A percentile compares a stretch with the other conserved stretches of the same genome.
phyloP scores from a whole-genome alignment of 2,329 filamentous ascomycete genomes.

The Lachnellula occidentalis region DNA sequence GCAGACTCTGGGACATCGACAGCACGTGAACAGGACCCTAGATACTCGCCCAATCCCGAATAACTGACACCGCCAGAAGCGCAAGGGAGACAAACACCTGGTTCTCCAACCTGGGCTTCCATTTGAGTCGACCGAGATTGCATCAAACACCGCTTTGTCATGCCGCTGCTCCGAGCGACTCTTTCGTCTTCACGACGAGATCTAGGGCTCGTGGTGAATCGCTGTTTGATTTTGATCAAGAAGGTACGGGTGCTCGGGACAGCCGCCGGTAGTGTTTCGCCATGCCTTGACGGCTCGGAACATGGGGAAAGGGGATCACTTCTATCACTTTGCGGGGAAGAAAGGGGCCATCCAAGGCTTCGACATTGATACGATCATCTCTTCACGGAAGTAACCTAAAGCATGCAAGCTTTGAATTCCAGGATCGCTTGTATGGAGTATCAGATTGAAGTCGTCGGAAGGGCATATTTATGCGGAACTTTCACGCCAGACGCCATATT shows the following conservation, averaged over 20 bases:
- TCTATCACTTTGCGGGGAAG: slow-evolving; percentile 17
- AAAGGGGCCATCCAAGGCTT: slow-evolving; percentile 5
- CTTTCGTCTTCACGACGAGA: background rate
- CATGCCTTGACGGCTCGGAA: slow-evolving; percentile 12
- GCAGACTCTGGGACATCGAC: background rate
- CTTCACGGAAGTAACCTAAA: slow-evolving; percentile 3
- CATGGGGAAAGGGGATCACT: slow-evolving; percentile 7
- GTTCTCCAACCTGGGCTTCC: background rate
- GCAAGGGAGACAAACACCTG: background rate
- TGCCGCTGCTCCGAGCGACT: slow-evolving; percentile 5
- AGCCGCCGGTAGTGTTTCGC: slow-evolving; percentile 9
- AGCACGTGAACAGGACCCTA: background rate
- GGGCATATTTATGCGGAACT: slow-evolving; percentile 9
- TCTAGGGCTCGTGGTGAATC: slow-evolving; percentile 1
- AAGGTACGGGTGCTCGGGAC: slow-evolving; percentile 17
- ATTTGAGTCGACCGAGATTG: slow-evolving; percentile 6
- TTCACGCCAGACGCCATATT: slow-evolving; percentile 13
- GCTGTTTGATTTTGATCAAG: slow-evolving; percentile 5
- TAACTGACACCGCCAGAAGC: background rate
- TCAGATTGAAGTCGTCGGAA: slow-evolving; percentile 21
- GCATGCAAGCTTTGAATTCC: slow-evolving; percentile 19
- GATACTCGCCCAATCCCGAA: background rate
- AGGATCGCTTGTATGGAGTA: slow-evolving; percentile 18
- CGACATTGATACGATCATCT: slow-evolving; percentile 7
- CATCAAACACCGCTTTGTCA: slow-evolving; percentile 7